Percentiles rank a stretch among this genome's conserved stretches.
These are phyloP conservation scores for Rhodosporidiobolus sp. DNA, from an alignment of 768 basidiomycete genomes.

Conservation along the genomic window DNA sequence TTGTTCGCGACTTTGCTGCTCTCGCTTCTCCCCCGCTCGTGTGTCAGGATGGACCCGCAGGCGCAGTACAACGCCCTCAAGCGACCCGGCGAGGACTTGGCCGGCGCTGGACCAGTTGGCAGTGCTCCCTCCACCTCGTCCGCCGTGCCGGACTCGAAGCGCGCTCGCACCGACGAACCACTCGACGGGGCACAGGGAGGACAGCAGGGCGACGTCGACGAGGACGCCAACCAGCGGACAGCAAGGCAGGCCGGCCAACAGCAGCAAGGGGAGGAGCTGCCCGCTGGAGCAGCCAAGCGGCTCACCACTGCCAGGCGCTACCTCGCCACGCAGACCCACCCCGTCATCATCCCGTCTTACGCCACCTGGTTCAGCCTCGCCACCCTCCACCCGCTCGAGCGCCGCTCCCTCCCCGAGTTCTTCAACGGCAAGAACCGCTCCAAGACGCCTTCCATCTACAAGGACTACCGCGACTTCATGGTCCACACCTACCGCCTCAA, in stretches of 20 bases:
- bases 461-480: constrained; percentile 99
- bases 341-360: constrained; percentile 94
- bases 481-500: constrained; percentile 94
- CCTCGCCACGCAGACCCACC: constrained; percentile 90
- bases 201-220: not conserved
- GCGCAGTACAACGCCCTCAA: not conserved
- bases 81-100: not conserved
- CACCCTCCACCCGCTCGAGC: constrained; percentile 86
- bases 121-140: not conserved
- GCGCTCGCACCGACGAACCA: not conserved
- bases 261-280: constrained; percentile 14
- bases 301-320: constrained; percentile 68
- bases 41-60: not conserved
- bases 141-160: constrained; percentile 9
- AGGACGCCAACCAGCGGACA: constrained; percentile 15
- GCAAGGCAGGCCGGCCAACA: constrained; percentile 2
- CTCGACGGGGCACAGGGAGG: not conserved
- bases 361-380: constrained; percentile 98
- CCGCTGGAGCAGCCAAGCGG: too few relatives aligned
- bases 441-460: constrained; percentile 96
- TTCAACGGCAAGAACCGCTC: constrained; percentile 92
- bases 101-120: not conserved
- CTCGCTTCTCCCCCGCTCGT: not conserved
- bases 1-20: not conserved
- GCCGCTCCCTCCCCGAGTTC: constrained; percentile 90